A percentile compares a stretch with the other conserved stretches of the same genome.
Evolutionary conservation across 495 filamentous ascomycete species (phyloP).

Genomic region (Cercophora newfieldiana): DNA sequence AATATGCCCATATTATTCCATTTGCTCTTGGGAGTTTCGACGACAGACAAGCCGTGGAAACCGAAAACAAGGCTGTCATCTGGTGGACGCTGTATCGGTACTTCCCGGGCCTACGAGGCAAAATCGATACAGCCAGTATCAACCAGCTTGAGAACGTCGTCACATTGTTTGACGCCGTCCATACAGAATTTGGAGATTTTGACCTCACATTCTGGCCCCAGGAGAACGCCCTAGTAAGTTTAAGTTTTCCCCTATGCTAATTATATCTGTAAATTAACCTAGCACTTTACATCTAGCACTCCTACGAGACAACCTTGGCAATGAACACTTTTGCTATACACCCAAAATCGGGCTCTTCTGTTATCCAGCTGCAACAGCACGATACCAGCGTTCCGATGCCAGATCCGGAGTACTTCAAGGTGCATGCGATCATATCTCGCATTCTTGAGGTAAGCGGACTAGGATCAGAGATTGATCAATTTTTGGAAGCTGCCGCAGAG

Average conservation of each 20-base stretch:
- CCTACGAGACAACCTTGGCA: background rate
- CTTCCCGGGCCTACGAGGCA: constrained; percentile 2
- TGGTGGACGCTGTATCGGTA: constrained; percentile 2
- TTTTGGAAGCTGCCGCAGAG: constrained; percentile 1
- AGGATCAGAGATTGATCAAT: constrained; percentile 3
- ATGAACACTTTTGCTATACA: background rate
- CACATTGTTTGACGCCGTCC: background rate
- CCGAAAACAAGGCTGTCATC: constrained; percentile 9
- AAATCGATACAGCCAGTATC: constrained; percentile 1
- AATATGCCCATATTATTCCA: background rate
- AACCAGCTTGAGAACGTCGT: constrained; percentile 3
- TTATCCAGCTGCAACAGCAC: constrained; percentile 1
- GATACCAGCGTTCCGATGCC: constrained; percentile 3
- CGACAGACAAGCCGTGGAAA: background rate
- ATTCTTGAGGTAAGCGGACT: constrained; percentile 10
- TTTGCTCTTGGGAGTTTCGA: constrained; percentile 9
- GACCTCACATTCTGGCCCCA: background rate
- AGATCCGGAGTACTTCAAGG: constrained; percentile 11
- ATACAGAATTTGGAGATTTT: background rate
- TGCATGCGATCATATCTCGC: constrained; percentile 1
- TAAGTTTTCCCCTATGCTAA: background rate
- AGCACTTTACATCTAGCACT: background rate
- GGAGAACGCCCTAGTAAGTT: background rate
- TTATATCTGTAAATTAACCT: background rate
- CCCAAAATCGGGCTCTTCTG: constrained; percentile 3